Conservation (phyloP, 306 rosid species). For the Arachis hypogaea region DNA sequence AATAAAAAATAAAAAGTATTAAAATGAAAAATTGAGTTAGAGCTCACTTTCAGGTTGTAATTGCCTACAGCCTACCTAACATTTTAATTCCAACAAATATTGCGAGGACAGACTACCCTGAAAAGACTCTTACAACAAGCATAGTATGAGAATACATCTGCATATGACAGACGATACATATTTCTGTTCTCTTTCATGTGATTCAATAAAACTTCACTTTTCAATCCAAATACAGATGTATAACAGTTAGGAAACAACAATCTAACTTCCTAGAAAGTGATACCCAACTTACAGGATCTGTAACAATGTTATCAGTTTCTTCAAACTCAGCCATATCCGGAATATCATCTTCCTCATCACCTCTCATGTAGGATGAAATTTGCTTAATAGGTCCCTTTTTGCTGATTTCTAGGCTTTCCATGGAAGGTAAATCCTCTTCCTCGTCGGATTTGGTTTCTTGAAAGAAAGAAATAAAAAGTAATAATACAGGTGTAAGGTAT, state of each 20-base stretch:
- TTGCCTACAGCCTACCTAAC: neutral
- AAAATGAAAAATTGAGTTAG: constrained; percentile 11
- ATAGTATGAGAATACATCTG: too few relatives aligned
- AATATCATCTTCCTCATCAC: constrained; percentile 81
- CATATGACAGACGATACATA: neutral
- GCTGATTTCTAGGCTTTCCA: constrained; percentile 83
- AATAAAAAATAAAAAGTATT: constrained; percentile 1
- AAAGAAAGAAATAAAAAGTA: constrained; percentile 25
- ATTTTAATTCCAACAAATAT: neutral
- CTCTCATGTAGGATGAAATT: constrained; percentile 57
- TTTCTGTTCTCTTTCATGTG: constrained; percentile 5
- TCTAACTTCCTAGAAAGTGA: neutral
- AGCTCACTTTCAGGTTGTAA: constrained; percentile 25
- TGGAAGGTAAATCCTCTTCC: constrained; percentile 82
- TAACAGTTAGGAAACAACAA: neutral
- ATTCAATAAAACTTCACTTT: constrained; percentile 18
- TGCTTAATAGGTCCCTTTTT: constrained; percentile 54
- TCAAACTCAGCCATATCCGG: constrained; percentile 89
- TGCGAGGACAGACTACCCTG: neutral
- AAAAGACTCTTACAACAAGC: neutral
- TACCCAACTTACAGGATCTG: constrained; percentile 74
- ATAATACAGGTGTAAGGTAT: neutral
- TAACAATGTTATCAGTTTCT: constrained; percentile 73
- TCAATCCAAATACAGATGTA: neutral
- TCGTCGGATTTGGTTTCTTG: constrained; percentile 68